A percentile compares a stretch with the other conserved stretches of the same genome.
These are phyloP conservation scores for Corylus americana DNA, from an alignment of 306 rosid genomes.

Conservation along the genomic window DNA sequence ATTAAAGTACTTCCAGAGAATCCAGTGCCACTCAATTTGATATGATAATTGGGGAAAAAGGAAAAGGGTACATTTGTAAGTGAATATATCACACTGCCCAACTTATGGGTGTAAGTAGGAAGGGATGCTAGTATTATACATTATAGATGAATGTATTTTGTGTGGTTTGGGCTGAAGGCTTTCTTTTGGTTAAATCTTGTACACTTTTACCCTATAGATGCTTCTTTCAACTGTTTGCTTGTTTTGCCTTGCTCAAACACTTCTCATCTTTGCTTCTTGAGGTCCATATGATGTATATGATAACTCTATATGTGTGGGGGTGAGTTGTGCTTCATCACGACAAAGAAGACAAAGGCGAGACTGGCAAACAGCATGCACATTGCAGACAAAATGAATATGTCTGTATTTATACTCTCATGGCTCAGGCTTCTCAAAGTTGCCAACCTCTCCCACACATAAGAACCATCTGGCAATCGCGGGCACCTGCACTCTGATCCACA, in stretches of 20 bases:
- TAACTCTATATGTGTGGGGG: background rate
- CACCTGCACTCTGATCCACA: slow-evolving; percentile 1
- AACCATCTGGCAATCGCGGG: slow-evolving; percentile 16
- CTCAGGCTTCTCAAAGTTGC: slow-evolving; percentile 9
- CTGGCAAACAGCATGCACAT: slow-evolving; percentile 16
- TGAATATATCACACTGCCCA: background rate
- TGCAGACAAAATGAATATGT: slow-evolving; percentile 15
- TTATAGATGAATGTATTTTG: background rate
- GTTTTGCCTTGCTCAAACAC: background rate
- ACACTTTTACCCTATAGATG: background rate
- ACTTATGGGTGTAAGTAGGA: background rate
- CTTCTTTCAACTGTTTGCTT: background rate
- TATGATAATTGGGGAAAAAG: background rate
- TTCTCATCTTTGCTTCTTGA: background rate
- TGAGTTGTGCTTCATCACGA: slow-evolving; percentile 5
- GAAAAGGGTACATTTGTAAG: background rate
- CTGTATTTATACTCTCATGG: slow-evolving; percentile 1
- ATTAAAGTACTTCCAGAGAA: background rate
- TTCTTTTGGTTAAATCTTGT: background rate
- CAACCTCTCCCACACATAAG: slow-evolving; percentile 4
- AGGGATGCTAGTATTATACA: background rate
- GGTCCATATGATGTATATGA: background rate
- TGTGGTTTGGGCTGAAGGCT: background rate
- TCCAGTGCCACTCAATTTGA: background rate
- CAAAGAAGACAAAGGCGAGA: slow-evolving; percentile 11